Evolutionary conservation across 1,284 basidiomycete genomes (phyloP).

Genomic region (Trichosporon inkin): DNA sequence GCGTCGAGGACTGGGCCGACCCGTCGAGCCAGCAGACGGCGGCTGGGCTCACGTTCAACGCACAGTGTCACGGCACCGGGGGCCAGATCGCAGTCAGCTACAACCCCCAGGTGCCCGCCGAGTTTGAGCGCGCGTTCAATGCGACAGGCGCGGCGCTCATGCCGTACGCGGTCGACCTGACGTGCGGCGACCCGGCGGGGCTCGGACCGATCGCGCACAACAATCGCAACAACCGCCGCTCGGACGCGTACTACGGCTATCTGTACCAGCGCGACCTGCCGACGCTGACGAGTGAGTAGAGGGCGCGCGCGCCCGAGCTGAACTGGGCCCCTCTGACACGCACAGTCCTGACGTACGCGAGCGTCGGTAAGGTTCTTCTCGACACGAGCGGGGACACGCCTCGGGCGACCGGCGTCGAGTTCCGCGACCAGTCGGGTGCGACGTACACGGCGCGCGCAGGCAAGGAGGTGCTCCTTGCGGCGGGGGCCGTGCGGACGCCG

Average conservation of each 20-base stretch:
- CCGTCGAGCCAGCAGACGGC: conserved; percentile 24
- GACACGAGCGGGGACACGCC: conserved; percentile 22
- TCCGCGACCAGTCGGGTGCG: conserved; percentile 25
- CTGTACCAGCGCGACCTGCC: conserved; percentile 29
- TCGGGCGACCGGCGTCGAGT: conserved; percentile 37
- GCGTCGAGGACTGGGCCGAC: conserved; percentile 31
- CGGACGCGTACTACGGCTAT: conserved; percentile 41
- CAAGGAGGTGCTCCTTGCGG: conserved; percentile 51
- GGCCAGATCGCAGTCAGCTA: conserved; percentile 33
- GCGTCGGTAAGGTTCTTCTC: conserved; percentile 34
- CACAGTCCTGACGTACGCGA: conserved; percentile 35
- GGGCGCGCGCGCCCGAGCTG: background rate
- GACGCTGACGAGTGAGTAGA: conserved; percentile 34
- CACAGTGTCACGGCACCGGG: conserved; percentile 25
- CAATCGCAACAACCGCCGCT: conserved; percentile 24
- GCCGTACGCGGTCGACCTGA: conserved; percentile 35
- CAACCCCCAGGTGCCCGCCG: conserved; percentile 23
- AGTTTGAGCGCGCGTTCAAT: conserved; percentile 34
- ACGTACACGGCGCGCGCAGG: conserved; percentile 41
- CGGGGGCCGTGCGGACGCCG: conserved; percentile 52
- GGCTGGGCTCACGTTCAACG: conserved; percentile 30
- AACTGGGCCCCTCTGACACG: background rate
- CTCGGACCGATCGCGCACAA: conserved; percentile 36
- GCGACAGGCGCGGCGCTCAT: conserved; percentile 22
- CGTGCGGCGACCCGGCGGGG: conserved; percentile 39